Base-by-base conservation (phyloP, 177 flowering plant species). In the Vitis hybrid region DNA sequence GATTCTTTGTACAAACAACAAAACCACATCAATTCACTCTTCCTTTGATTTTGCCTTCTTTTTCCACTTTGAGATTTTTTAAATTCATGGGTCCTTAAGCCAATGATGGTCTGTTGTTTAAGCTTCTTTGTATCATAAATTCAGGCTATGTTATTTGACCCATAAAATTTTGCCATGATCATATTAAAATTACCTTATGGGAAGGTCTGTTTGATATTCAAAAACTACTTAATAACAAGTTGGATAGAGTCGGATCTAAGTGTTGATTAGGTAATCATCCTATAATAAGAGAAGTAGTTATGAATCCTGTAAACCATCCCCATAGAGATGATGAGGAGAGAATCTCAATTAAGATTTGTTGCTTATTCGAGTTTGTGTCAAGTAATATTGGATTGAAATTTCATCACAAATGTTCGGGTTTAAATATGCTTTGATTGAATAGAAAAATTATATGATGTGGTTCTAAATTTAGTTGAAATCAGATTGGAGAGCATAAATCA, bases 271-370 rank as follows among this genome's bases (percentile, higher is more conserved):
- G 23, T 21, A 1, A 21, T 0, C 23, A 21, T 21, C 23, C 0
- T 21, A 0, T 21, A 21, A 21, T 21, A 21, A 21, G 0, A 21
- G 0, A 0, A 21, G 23, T 21, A 21, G 2, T 21, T 21, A 21
- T 21, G 0, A 21, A 21, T 0, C 23, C 2, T 0, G 0, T 21
- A 21, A 1, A 0, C 0, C 23, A 21, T 21, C 0, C 2, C 23
- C 0, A 1, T 21, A 21, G 2, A 21, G 23, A 0, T 1, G 0
- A 0, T 21, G 23, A 21, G 23, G 0, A 0, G 2, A 21, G 2
- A 21, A 21, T 23, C 26, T 23, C 0, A 23, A 23, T 2, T 0
- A 0, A 23, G 26, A 23, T 23, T 23, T 23, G 26, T 23, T 23
- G 3, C 26, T 2, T 23, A 0, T 23, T 2, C 26, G 0, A 23